Base-by-base conservation (phyloP, 2,329 filamentous ascomycete genomes). In the Colletotrichum sublineola region DNA sequence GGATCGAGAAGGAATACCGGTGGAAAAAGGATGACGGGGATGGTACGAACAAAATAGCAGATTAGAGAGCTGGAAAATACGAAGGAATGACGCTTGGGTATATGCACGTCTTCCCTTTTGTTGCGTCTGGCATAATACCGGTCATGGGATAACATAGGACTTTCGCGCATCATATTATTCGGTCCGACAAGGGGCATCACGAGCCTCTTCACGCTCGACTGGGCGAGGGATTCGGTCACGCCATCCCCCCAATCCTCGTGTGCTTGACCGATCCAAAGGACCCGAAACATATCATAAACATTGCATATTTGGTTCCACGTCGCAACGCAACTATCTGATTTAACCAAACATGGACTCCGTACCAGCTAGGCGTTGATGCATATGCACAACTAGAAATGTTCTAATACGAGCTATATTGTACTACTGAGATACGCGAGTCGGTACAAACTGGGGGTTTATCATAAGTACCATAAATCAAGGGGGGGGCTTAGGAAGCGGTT, bases 1-100 rank as follows among this genome's bases (percentile, higher is more conserved):
- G 86, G 2, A 76, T 86, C 4, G 85, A 86, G 77, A 83, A 82
- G 69, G 87, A 86, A 77, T 87, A 87, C 68, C 78, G 85, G n/a
- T 86, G 84, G 85, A 85, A 86, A 68, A 76, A 79, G 60, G 74
- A 73, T 20, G 71, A 73, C 1, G 74, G 46, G 36, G 40, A 65
- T n/a, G 53, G 31, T 29, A 7, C 56, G 7, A 14, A 14, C 1
- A 14, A 12, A 3, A n/a, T 14, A 58, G 14, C 36, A 18, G n/a
- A 29, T 18, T n/a, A 15, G 36, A 42, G 2, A 15, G n/a, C 36
- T 6, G 56, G 56, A 29, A 2, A 36, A 31, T 4, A 3, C n/a
- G 14, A 58, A 9, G 56, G 24, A n/a, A 58, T 58, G n/a, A 58
- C 7, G 5, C n/a, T 56, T 14, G 6, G 8, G 24, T 24, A 24